A percentile compares a stretch with the other conserved stretches of the same genome.
These are phyloP conservation scores for Entonaema liquescens DNA, from an alignment of 495 filamentous ascomycete genomes.

Conservation along the genomic window DNA sequence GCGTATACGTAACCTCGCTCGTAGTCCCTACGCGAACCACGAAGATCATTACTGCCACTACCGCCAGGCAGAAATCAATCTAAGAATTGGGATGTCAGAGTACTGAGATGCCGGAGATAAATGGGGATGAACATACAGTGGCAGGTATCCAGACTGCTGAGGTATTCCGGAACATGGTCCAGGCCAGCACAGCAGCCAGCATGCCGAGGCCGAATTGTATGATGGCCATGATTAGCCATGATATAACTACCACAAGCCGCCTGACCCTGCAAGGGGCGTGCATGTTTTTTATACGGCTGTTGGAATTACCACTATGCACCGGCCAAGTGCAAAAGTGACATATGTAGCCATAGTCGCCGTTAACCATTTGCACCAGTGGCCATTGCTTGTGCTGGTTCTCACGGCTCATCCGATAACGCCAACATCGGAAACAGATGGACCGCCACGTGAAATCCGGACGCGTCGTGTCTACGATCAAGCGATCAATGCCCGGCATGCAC, in stretches of 20 bases:
- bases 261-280: conserved; percentile 44
- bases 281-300: conserved; percentile 40
- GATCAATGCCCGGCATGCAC: conserved; percentile 44
- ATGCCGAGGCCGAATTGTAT: conserved; percentile 47
- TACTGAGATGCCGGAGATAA: not conserved
- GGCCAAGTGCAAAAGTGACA: conserved; percentile 49
- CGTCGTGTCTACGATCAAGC: conserved; percentile 41
- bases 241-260: conserved; percentile 38
- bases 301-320: conserved; percentile 37
- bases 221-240: conserved; percentile 45
- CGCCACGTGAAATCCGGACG: conserved; percentile 32
- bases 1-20: conserved; percentile 42
- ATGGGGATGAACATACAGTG: conserved; percentile 33
- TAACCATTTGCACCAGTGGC: conserved; percentile 42
- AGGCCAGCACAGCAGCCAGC: conserved; percentile 42
- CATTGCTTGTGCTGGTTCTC: conserved; percentile 44
- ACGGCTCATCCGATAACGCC: conserved; percentile 38
- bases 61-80: conserved; percentile 46
- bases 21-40: conserved; percentile 40
- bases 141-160: conserved; percentile 42
- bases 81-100: conserved; percentile 27
- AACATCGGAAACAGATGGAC: conserved; percentile 47
- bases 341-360: conserved; percentile 46
- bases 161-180: conserved; percentile 43
- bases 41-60: conserved; percentile 42